A percentile compares a stretch with the other conserved stretches of the same genome.
Conservation (phyloP, 75 land plant genomes). For the Cupressus sempervirens region DNA sequence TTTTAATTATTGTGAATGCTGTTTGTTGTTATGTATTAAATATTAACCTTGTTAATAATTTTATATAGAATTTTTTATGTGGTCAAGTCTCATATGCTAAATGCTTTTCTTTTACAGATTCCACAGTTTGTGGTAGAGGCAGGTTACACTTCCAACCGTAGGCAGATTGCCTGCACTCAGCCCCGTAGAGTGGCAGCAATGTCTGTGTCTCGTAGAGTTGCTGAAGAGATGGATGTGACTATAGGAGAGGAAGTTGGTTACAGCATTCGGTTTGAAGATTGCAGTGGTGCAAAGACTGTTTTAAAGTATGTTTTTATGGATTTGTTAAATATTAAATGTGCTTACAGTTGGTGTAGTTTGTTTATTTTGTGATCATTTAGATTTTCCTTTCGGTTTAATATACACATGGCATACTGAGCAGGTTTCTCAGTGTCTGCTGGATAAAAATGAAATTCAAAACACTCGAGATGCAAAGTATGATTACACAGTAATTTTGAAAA, state of each 20-base stretch:
- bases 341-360: neutral
- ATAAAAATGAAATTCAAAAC: neutral
- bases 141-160: conserved; percentile 54
- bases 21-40: neutral
- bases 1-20: neutral
- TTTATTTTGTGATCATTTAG: neutral
- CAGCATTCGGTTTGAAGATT: conserved; percentile 98
- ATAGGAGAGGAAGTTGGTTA: conserved; percentile 99
- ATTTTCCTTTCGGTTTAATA: neutral
- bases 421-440: neutral
- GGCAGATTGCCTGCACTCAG: conserved; percentile 92
- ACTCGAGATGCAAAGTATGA: neutral
- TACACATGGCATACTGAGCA: neutral
- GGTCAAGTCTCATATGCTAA: neutral
- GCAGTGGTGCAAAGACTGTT: conserved; percentile 83
- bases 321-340: neutral
- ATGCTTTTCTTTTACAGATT: conserved; percentile 49
- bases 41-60: neutral
- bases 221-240: conserved; percentile 98
- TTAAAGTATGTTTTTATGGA: conserved; percentile 57
- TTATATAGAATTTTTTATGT: neutral
- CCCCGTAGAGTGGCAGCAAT: conserved; percentile 98
- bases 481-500: neutral
- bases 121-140: conserved; percentile 96
- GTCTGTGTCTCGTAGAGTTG: conserved; percentile 95